Evolutionary conservation across 2,329 filamentous ascomycete genomes (phyloP).

Genomic region (Aureobasidium sp.): DNA sequence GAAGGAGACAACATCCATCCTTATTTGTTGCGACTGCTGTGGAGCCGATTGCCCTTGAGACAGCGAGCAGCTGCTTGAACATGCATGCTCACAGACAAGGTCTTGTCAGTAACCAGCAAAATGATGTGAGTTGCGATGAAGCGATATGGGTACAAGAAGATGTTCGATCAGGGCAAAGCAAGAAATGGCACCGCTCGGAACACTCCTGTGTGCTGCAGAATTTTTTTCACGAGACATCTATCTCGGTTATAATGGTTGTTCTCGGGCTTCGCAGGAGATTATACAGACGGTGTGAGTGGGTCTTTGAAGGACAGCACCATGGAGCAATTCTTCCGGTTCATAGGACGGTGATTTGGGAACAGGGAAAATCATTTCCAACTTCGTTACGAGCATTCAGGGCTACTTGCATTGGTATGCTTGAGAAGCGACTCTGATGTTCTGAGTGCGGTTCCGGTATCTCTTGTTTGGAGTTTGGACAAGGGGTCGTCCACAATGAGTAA

Average conservation of each 20-base stretch:
- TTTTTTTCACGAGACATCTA: neutral
- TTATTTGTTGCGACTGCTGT: neutral
- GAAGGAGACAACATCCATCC: neutral
- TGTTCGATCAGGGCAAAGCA: neutral
- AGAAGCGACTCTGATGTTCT: neutral
- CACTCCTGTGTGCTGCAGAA: neutral
- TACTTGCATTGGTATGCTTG: neutral
- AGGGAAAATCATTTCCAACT: neutral
- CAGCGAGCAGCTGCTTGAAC: neutral
- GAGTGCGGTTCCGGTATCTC: neutral
- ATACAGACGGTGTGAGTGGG: neutral
- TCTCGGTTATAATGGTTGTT: neutral
- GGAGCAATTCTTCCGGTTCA: slow-evolving; percentile 2
- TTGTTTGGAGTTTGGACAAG: neutral
- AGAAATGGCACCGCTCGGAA: neutral
- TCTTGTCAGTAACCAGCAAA: neutral
- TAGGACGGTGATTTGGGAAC: neutral
- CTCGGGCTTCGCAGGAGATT: neutral
- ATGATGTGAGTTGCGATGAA: neutral
- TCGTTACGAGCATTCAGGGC: neutral
- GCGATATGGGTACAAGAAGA: neutral
- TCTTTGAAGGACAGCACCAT: neutral
- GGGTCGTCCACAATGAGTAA: neutral
- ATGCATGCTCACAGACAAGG: neutral
- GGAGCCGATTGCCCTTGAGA: neutral